Base-by-base conservation (phyloP, 2,329 filamentous ascomycete genomes). In the Penicillium decumbens region DNA sequence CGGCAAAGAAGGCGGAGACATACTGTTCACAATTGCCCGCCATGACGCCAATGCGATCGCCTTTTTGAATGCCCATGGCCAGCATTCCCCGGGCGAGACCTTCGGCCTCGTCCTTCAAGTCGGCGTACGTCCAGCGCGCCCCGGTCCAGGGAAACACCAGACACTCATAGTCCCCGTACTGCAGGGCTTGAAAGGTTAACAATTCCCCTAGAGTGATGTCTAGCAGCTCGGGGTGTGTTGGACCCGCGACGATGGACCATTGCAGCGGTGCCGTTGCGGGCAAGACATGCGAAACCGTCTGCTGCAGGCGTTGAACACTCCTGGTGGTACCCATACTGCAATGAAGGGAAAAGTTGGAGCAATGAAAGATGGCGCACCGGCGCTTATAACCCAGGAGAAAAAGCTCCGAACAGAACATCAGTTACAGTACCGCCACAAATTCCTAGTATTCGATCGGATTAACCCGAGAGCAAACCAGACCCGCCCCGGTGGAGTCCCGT, bases 111-210 rank as follows among this genome's bases (percentile, higher is more conserved):
- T 81, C 76, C 60, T 82, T 80, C 45, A 87, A 72, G 51, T 84
- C 76, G 53, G 80, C 77, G 69, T 87, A 87, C 0, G 83, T 85
- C 86, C 86, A 90, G 60, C 87, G 76, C 3, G 84, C 80, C 1
- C 82, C 83, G 0, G 86, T 89, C 86, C 86, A 90, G 0, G 87
- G 84, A 43, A 87, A 85, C 23, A 90, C 78, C 37, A 91, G 69
- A 52, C 82, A 87, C 65, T 90, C 86, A 46, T 80, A 77, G 43
- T 79, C 75, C 23, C 82, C 80, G 66, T 87, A 82, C 41, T 82
- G 77, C 43, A 81, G 76, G 39, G 80, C 83, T 69, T 91, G 87
- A 12, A 88, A 76, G 51, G 86, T 83, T 33, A 91, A 76, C 1
- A 91, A 77, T 64, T 88, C 84, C 5, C 84, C 84, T 6, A 91